phyloP scores from a whole-genome alignment of 805 yeast species.

The Isabelozyma gotoi region DNA sequence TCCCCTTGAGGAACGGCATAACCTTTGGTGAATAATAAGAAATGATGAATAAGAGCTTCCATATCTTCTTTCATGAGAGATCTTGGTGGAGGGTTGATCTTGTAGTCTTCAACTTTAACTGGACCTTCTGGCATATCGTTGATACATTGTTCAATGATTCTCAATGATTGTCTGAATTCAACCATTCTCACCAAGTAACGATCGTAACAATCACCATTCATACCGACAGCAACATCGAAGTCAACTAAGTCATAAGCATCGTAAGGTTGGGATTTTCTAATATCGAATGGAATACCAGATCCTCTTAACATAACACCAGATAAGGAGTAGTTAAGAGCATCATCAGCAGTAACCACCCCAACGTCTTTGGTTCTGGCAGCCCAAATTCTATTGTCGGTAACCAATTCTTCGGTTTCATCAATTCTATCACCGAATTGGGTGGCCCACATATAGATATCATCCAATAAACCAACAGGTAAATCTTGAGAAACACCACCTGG shows the following conservation, averaged over 20 bases:
- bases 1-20: constrained; percentile 88
- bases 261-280: constrained; percentile 84
- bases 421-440: constrained; percentile 92
- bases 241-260: constrained; percentile 87
- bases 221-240: constrained; percentile 83
- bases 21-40: constrained; percentile 84
- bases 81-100: constrained; percentile 81
- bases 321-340: constrained; percentile 76
- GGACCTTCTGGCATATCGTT: constrained; percentile 93
- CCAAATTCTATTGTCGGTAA: constrained; percentile 92
- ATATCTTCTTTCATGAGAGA: constrained; percentile 83
- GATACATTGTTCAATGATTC: constrained; percentile 87
- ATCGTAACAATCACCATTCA: constrained; percentile 89
- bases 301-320: constrained; percentile 92
- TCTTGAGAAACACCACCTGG: constrained; percentile 94
- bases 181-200: constrained; percentile 87
- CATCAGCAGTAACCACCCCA: constrained; percentile 82
- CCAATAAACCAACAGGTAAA: constrained; percentile 80
- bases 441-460: constrained; percentile 94
- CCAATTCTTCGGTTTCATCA: constrained; percentile 86
- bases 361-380: constrained; percentile 80
- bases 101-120: constrained; percentile 86
- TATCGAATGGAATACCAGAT: constrained; percentile 83
- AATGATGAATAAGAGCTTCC: constrained; percentile 91
- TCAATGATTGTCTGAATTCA: constrained; percentile 86